These are phyloP conservation scores for Nectriaceae sp. DNA, from an alignment of 2,329 filamentous ascomycete genomes.

Conservation along the genomic window DNA sequence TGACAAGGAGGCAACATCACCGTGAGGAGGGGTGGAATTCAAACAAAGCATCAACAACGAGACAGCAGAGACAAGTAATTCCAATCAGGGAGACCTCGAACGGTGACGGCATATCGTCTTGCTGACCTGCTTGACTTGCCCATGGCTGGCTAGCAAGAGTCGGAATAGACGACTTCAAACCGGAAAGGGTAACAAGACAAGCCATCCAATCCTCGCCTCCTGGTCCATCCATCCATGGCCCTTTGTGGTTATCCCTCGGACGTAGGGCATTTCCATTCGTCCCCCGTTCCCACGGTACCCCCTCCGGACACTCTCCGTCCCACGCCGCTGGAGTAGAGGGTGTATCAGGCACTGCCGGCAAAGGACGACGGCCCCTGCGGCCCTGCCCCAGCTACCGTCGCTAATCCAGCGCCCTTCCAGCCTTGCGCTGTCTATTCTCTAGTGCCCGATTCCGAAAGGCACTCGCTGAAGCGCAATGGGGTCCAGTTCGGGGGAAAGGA, in stretches of 20 bases:
- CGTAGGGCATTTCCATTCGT: slow-evolving; percentile 20
- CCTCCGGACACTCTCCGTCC: no score
- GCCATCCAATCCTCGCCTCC: background rate
- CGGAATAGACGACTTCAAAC: slow-evolving; percentile 8
- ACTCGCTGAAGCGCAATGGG: background rate
- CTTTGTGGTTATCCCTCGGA: slow-evolving; percentile 14
- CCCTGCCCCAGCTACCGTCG: background rate
- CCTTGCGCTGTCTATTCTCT: background rate
- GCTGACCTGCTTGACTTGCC: no score
- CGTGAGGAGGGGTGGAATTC: background rate
- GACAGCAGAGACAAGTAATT: background rate
- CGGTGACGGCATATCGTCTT: background rate
- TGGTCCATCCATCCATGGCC: slow-evolving; percentile 15
- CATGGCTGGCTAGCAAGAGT: background rate
- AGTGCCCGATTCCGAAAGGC: background rate
- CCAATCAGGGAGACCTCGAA: background rate
- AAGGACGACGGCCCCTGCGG: background rate
- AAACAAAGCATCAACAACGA: background rate
- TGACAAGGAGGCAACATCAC: no score
- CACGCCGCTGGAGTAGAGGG: background rate
- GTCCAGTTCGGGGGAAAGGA: slow-evolving; percentile 32
- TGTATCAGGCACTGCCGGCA: background rate
- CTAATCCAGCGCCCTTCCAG: background rate
- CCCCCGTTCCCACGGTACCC: background rate
- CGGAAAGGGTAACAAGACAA: slow-evolving; percentile 3